Conservation (phyloP, 169 alveolate genomes). For the Cytauxzoon felis region DNA sequence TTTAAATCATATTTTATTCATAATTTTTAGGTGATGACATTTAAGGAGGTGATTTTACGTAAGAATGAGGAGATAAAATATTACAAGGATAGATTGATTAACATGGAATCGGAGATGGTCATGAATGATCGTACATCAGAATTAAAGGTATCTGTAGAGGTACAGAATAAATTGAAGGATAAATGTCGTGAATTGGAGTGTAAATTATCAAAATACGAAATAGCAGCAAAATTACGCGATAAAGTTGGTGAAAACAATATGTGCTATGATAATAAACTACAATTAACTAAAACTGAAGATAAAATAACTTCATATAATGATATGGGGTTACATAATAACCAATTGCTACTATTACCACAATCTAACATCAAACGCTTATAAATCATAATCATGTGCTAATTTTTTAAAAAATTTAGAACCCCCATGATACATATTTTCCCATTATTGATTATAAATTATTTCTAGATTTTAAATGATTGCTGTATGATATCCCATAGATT, state of each 20-base stretch:
- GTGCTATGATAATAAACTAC: too few species aligned
- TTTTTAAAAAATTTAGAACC: too few species aligned
- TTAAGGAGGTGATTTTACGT: not conserved
- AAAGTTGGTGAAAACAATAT: slow-evolving; percentile 5
- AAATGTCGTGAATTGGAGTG: slow-evolving; percentile 2
- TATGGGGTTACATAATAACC: too few species aligned
- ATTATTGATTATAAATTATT: too few species aligned
- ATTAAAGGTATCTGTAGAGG: not conserved
- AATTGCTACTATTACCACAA: too few species aligned
- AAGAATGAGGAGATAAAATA: slow-evolving; percentile 12
- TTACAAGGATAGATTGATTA: slow-evolving; percentile 20
- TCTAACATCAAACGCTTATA: too few species aligned
- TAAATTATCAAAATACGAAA: not conserved
- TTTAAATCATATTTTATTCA: not conserved
- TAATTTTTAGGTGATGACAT: not conserved
- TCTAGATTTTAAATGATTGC: slow-evolving; percentile 4
- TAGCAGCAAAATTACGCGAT: slow-evolving; percentile 1
- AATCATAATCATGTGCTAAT: too few species aligned
- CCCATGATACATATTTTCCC: too few species aligned
- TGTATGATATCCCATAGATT: slow-evolving; percentile 12
- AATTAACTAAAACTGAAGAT: too few species aligned
- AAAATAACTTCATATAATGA: too few species aligned
- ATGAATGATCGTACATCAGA: slow-evolving; percentile 31
- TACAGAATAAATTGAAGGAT: slow-evolving; percentile 3
- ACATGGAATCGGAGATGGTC: slow-evolving; percentile 26